Conservation (phyloP, 179 eudicot genomes). For the Nepenthes alata region DNA sequence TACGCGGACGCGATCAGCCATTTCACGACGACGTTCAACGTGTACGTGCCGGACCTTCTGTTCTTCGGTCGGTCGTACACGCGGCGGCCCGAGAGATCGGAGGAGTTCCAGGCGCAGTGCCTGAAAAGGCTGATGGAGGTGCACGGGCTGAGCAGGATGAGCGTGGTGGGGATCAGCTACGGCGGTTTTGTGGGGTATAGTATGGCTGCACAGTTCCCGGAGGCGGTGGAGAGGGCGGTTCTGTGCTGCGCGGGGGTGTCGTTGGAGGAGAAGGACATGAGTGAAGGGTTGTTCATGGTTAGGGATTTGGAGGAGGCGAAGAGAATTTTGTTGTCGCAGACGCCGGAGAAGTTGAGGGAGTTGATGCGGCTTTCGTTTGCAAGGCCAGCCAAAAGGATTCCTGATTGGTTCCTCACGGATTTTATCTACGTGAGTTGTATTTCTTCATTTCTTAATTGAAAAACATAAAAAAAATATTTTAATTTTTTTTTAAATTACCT, state of each 20-base stretch:
- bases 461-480: neutral
- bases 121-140: slow-evolving; percentile 48
- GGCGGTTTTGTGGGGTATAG: slow-evolving; percentile 89
- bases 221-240: slow-evolving; percentile 63
- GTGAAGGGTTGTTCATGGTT: slow-evolving; percentile 53
- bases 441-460: neutral
- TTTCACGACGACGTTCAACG: slow-evolving; percentile 51
- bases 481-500: neutral
- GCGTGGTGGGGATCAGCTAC: slow-evolving; percentile 81
- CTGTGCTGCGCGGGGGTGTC: slow-evolving; percentile 74
- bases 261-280: slow-evolving; percentile 75
- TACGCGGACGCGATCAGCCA: slow-evolving; percentile 47
- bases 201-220: slow-evolving; percentile 65
- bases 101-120: slow-evolving; percentile 71
- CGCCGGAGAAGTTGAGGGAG: slow-evolving; percentile 64
- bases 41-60: slow-evolving; percentile 82
- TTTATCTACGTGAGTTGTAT: slow-evolving; percentile 3
- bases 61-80: slow-evolving; percentile 78
- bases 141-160: slow-evolving; percentile 40
- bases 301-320: slow-evolving; percentile 63
- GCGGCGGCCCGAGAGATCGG: slow-evolving; percentile 43
- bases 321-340: slow-evolving; percentile 60
- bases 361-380: slow-evolving; percentile 49
- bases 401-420: slow-evolving; percentile 27
- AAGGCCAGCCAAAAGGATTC: slow-evolving; percentile 41